phyloP scores from a whole-genome alignment of 371 early-diverging fungal genomes.

The Mortierella sp. region DNA sequence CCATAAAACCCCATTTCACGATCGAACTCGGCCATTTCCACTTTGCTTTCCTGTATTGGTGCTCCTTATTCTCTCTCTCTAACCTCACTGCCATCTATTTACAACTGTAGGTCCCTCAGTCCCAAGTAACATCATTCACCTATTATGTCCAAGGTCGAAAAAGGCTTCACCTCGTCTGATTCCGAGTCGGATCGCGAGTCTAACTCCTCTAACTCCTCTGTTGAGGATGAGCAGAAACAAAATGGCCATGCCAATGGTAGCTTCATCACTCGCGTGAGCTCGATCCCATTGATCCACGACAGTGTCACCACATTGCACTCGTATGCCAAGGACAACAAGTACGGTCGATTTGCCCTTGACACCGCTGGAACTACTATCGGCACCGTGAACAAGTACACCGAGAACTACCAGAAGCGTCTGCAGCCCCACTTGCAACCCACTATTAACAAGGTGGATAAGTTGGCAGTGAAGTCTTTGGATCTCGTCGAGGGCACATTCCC shows the following conservation, averaged over 20 bases:
- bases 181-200: conserved; percentile 47
- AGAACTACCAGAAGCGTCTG: conserved; percentile 59
- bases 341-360: conserved; percentile 62
- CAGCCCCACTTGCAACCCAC: conserved; percentile 61
- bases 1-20: too few species aligned
- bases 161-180: conserved; percentile 36
- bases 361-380: conserved; percentile 57
- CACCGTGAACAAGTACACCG: conserved; percentile 56
- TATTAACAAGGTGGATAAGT: conserved; percentile 61
- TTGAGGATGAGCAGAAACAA: conserved; percentile 37
- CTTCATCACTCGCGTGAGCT: conserved; percentile 63
- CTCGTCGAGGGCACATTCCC: conserved; percentile 69
- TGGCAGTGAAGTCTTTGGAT: conserved; percentile 73
- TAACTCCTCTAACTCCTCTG: conserved; percentile 47
- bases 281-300: conserved; percentile 71
- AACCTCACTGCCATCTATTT: too few species aligned
- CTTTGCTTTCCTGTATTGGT: too few species aligned
- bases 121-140: too few species aligned
- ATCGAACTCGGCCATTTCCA: too few species aligned
- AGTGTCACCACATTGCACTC: conserved; percentile 60
- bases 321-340: conserved; percentile 64
- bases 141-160: too few species aligned
- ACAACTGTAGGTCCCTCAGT: too few species aligned
- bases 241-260: conserved; percentile 22
- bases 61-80: too few species aligned